These are phyloP conservation scores for California macrophylla DNA, from an alignment of 441 rosid genomes.

Conservation along the genomic window DNA sequence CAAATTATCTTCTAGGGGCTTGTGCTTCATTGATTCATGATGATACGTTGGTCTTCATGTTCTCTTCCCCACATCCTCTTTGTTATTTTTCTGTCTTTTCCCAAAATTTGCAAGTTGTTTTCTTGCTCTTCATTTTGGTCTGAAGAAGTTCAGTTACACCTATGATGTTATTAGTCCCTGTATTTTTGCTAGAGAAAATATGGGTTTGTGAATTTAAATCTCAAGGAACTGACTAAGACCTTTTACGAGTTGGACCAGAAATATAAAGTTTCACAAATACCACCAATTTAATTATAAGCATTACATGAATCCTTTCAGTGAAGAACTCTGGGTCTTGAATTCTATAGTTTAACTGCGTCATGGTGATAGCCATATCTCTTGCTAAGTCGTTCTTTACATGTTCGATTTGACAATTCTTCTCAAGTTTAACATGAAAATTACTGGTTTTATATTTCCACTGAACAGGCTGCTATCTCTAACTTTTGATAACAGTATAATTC, in stretches of 20 bases:
- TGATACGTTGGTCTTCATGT: not conserved
- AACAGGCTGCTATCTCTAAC: not conserved
- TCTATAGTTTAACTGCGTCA: not conserved
- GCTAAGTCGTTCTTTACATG: not conserved
- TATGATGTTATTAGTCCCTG: not conserved
- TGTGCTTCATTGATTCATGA: not conserved
- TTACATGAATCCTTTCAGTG: not conserved
- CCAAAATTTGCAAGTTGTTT: not conserved
- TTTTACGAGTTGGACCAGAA: not conserved
- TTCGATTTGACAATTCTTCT: slow-evolving; percentile 1
- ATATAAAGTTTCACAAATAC: not conserved
- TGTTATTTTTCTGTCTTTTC: not conserved
- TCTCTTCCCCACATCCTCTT: not conserved
- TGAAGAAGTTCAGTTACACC: not conserved
- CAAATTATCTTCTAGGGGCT: slow-evolving; percentile 1
- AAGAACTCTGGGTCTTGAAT: not conserved
- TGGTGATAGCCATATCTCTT: not conserved
- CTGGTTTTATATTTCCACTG: not conserved
- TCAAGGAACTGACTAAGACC: not conserved
- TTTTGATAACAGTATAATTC: not conserved
- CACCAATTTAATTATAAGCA: not conserved
- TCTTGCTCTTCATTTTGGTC: not conserved
- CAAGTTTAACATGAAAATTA: not conserved
- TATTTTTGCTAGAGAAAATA: not conserved
- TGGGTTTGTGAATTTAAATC: not conserved